phyloP scores from a whole-genome alignment of 2,329 filamentous ascomycete genomes.

The Colletotrichum echinochloae region DNA sequence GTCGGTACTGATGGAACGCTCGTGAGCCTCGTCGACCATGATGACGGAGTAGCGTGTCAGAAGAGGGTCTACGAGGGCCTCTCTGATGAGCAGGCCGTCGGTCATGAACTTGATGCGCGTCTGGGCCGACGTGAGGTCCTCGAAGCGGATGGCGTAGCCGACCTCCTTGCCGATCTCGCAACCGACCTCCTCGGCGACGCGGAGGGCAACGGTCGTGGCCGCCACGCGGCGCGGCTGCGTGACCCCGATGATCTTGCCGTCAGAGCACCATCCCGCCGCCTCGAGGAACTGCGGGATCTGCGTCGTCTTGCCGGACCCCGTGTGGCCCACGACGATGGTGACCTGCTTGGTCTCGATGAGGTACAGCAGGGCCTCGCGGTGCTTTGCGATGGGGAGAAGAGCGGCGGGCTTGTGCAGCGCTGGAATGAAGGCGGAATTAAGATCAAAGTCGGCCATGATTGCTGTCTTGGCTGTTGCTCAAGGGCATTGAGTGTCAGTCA shows the following conservation, averaged over 20 bases:
- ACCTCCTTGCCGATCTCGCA: conserved; percentile 91
- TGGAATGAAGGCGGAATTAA: conserved; percentile 75
- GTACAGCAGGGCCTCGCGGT: conserved; percentile 84
- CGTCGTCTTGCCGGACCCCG: conserved; percentile 94
- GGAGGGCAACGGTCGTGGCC: conserved; percentile 86
- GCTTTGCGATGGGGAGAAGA: conserved; percentile 87
- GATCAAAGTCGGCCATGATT: conserved; percentile 67
- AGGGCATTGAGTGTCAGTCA: not conserved
- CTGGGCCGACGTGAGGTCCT: conserved; percentile 86
- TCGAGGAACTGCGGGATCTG: conserved; percentile 94
- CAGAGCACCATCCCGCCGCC: conserved; percentile 86
- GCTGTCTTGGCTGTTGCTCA: not conserved
- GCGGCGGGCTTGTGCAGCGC: conserved; percentile 87
- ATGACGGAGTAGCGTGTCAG: conserved; percentile 93
- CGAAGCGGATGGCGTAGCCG: conserved; percentile 92
- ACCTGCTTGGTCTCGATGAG: conserved; percentile 86
- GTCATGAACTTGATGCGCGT: conserved; percentile 97
- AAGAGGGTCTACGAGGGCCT: conserved; percentile 92
- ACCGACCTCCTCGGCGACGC: conserved; percentile 90
- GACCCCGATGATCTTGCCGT: conserved; percentile 86
- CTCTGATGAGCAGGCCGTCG: conserved; percentile 89
- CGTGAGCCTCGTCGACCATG: conserved; percentile 98
- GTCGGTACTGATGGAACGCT: conserved; percentile 92
- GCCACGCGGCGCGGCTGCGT: conserved; percentile 95
- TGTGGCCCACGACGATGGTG: conserved; percentile 92